Evolutionary conservation across 2,329 filamentous ascomycete species (phyloP), one percentile per base, ranked within the genome.

Genomic region (Penicillium sclerotigenum): DNA sequence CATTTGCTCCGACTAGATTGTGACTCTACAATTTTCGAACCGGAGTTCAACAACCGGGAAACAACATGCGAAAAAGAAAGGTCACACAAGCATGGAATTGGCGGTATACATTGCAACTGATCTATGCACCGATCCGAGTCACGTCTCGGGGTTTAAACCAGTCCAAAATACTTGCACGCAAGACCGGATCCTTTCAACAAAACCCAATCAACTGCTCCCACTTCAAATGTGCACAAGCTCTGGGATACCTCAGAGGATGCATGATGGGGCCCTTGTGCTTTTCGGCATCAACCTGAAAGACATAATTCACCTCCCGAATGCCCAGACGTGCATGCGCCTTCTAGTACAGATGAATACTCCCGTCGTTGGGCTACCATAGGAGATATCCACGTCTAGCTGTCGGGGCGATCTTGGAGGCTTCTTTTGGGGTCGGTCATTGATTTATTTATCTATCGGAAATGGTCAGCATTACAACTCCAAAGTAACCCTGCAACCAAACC

Each of bases 341-440:
- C 60, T 77, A 72, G 59, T 79, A 79, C 14, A 73, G 72, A 55
- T 77, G 75, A 37, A 79, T 73, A 52, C 77, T 77, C 2, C 75
- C 75, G 54, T n/a, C 78, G 47, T 58, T 72, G 74, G 72, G 24
- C 71, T 75, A 13, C 68, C 71, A 58, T 74, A 78, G 4, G 71
- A 69, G 2, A 68, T 74, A 53, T 78, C 75, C 3, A 79, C 75
- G 61, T 79, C 75, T 26, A 77, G 40, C 31, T 16, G 31, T 16
- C 14, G 8, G 50, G 74, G 77, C n/a, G 10, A 11, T 16, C 2
- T 33, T 16, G 5, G 10, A 13, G n/a, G n/a, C 1, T 18, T 20
- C 10, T 10, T 37, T 18, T 10, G 3, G 5, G 10, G 8, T 20
- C 8, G 2, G 22, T 40, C 6, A 16, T 33, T 33, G 3, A 33